These are phyloP conservation scores for Condylostoma magnum DNA, from an alignment of 169 alveolate species.

Conservation along the genomic window DNA sequence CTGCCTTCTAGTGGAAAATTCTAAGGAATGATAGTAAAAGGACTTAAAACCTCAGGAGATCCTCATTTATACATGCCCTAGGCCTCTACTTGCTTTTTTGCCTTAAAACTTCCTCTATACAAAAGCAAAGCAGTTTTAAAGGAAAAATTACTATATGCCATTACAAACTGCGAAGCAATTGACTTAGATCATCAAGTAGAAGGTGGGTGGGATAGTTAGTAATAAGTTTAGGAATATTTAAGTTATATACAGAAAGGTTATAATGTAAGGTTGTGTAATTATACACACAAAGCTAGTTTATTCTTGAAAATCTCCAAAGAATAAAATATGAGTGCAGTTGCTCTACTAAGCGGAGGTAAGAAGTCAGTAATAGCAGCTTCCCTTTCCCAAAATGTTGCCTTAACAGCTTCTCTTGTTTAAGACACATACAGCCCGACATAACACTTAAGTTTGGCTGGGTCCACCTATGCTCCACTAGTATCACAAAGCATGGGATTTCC, in stretches of 20 bases:
- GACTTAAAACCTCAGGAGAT: background rate
- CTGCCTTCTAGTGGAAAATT: background rate
- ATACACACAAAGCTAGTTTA: no score
- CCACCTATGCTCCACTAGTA: conserved; percentile 88
- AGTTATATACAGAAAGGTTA: no score
- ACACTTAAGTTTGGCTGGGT: no score
- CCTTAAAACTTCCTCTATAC: conserved; percentile 62
- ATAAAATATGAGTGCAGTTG: conserved; percentile 70
- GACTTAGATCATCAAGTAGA: no score
- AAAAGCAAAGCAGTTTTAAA: conserved; percentile 47
- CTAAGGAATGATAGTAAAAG: background rate
- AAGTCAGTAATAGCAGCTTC: conserved; percentile 57
- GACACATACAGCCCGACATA: no score
- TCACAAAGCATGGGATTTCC: conserved; percentile 94
- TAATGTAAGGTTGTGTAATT: no score
- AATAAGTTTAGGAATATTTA: no score
- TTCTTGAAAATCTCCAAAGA: no score
- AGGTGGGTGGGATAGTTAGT: no score
- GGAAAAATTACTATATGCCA: conserved; percentile 62
- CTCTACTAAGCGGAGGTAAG: conserved; percentile 87
- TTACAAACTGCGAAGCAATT: conserved; percentile 13
- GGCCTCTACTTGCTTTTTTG: conserved; percentile 73
- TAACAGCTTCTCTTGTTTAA: no score
- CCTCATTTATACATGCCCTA: conserved; percentile 47
- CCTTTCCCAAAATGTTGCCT: no score